Conservation (phyloP, 495 filamentous ascomycete species). For the Durotheca rogersii region DNA sequence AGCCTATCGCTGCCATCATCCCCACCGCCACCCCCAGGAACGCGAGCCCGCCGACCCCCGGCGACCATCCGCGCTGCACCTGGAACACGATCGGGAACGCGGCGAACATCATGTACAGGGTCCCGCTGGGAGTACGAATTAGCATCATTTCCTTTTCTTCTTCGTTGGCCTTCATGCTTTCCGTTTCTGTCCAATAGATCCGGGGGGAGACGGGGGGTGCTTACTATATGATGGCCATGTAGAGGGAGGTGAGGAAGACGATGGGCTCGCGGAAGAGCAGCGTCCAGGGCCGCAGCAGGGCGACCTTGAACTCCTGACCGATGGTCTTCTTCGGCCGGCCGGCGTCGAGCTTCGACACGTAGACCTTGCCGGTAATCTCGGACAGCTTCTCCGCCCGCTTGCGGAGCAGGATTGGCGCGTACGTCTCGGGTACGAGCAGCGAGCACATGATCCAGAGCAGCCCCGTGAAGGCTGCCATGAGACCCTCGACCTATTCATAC, state of each 20-base stretch:
- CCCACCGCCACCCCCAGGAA: constrained; percentile 81
- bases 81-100: constrained; percentile 83
- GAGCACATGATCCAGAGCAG: constrained; percentile 61
- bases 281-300: constrained; percentile 68
- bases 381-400: constrained; percentile 66
- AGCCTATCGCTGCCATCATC: constrained; percentile 65
- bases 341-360: constrained; percentile 53
- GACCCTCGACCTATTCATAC: constrained; percentile 53
- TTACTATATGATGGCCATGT: constrained; percentile 69
- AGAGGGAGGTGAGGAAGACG: constrained; percentile 72
- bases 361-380: constrained; percentile 65
- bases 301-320: constrained; percentile 46
- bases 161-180: no score
- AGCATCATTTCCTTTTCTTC: constrained; percentile 29
- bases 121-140: constrained; percentile 50
- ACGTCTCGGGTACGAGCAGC: constrained; percentile 82
- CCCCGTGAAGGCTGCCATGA: constrained; percentile 69
- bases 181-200: background rate
- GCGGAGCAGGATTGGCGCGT: constrained; percentile 68
- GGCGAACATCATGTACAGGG: constrained; percentile 86
- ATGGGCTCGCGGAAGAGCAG: constrained; percentile 82
- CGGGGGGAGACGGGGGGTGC: constrained; percentile 49
- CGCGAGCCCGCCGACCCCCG: constrained; percentile 72
- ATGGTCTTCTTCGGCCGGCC: constrained; percentile 56
- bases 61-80: constrained; percentile 65